A percentile compares a stretch with the other conserved stretches of the same genome.
These are phyloP conservation scores for Ramichloridium luteum DNA, from an alignment of 2,329 filamentous ascomycete genomes.

Conservation along the genomic window DNA sequence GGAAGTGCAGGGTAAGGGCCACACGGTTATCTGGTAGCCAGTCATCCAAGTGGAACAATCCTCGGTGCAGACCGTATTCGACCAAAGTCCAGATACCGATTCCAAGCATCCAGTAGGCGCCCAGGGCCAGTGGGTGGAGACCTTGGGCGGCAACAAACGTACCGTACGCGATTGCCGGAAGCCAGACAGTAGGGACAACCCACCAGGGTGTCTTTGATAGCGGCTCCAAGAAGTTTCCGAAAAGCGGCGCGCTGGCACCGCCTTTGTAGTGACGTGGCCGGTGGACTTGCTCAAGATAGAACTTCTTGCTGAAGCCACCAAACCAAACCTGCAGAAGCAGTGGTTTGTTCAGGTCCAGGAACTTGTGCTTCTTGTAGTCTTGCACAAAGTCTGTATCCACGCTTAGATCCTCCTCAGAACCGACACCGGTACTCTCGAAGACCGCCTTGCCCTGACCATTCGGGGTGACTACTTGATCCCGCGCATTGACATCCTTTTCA, in stretches of 20 bases:
- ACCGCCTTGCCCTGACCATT: slow-evolving; percentile 27
- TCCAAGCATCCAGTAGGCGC: slow-evolving; percentile 56
- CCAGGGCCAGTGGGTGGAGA: slow-evolving; percentile 37
- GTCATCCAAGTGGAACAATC: slow-evolving; percentile 87
- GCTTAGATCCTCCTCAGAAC: slow-evolving; percentile 71
- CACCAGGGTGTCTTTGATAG: slow-evolving; percentile 92
- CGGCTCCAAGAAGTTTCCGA: slow-evolving; percentile 98
- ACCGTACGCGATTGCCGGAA: slow-evolving; percentile 67
- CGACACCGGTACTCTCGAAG: slow-evolving; percentile 67
- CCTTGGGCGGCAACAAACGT: slow-evolving; percentile 52
- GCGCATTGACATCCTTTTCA: slow-evolving; percentile 23
- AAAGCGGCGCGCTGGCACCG: slow-evolving; percentile 80
- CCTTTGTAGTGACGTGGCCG: slow-evolving; percentile 92
- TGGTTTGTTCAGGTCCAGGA: slow-evolving; percentile 76
- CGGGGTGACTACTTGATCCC: slow-evolving; percentile 26
- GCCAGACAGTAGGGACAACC: slow-evolving; percentile 71
- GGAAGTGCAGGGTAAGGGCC: slow-evolving; percentile 76
- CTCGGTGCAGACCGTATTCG: slow-evolving; percentile 81
- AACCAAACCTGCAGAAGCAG: slow-evolving; percentile 79
- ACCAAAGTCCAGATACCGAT: slow-evolving; percentile 75
- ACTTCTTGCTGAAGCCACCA: slow-evolving; percentile 83
- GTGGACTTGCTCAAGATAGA: slow-evolving; percentile 93
- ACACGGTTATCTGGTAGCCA: slow-evolving; percentile 86
- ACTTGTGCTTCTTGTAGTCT: slow-evolving; percentile 87
- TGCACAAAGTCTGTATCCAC: slow-evolving; percentile 64